Evolutionary conservation across 495 filamentous ascomycete species (phyloP).

Genomic region (Penicillium mononematosum): DNA sequence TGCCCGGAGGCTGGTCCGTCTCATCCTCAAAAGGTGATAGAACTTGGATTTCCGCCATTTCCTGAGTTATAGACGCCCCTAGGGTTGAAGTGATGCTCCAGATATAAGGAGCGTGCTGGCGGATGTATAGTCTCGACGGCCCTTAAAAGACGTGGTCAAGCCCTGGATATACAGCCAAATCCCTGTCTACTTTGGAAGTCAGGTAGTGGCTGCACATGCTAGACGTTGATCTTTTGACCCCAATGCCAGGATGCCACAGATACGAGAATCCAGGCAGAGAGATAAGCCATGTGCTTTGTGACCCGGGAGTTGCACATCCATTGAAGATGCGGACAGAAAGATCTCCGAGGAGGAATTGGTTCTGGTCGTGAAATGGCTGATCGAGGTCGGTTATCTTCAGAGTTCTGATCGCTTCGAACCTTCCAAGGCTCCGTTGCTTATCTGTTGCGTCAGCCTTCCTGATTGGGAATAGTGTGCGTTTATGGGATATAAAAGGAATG

Average conservation of each 20-base stretch:
- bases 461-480: too few species aligned
- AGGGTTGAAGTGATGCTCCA: conserved; percentile 15
- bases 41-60: conserved; percentile 16
- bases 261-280: not conserved
- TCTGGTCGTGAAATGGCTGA: not conserved
- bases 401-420: too few species aligned
- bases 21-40: conserved; percentile 7
- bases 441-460: too few species aligned
- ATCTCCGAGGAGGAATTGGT: not conserved
- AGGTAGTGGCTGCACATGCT: not conserved
- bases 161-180: not conserved
- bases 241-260: not conserved
- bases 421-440: too few species aligned
- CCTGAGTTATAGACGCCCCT: not conserved
- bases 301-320: not conserved
- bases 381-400: not conserved
- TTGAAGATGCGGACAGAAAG: not conserved
- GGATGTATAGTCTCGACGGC: too few species aligned
- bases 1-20: conserved; percentile 27
- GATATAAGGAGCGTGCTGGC: too few species aligned
- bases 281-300: not conserved
- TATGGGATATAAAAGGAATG: too few species aligned
- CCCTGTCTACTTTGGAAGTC: not conserved
- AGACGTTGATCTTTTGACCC: not conserved
- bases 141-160: not conserved